phyloP scores from a whole-genome alignment of 805 yeast genomes.

The Nakazawaea holstii region DNA sequence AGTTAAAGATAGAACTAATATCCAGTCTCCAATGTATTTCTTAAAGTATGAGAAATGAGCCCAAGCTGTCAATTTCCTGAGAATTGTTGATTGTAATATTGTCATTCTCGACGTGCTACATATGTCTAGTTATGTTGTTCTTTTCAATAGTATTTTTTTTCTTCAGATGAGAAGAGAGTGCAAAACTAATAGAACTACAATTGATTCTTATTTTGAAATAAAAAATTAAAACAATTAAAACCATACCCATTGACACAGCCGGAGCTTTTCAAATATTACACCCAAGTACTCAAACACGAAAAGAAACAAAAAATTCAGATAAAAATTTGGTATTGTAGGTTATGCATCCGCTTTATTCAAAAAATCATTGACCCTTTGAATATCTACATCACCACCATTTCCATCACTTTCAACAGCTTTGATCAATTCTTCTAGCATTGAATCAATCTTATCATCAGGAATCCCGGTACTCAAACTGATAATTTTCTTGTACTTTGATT shows the following conservation, averaged over 20 bases:
- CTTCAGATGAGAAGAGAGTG: no score
- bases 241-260: no score
- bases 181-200: no score
- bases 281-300: background rate
- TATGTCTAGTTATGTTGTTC: background rate
- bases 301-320: background rate
- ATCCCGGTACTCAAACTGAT: conserved; percentile 89
- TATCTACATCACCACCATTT: conserved; percentile 46
- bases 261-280: background rate
- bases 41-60: background rate
- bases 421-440: conserved; percentile 74
- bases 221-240: no score
- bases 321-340: background rate
- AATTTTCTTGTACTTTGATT: conserved; percentile 78
- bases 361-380: conserved; percentile 50
- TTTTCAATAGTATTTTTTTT: background rate
- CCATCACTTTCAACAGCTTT: conserved; percentile 89
- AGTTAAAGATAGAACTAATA: background rate
- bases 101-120: background rate
- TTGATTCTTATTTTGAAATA: no score
- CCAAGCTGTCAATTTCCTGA: background rate
- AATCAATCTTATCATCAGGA: conserved; percentile 73
- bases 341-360: conserved; percentile 38
- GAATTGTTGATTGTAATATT: background rate
- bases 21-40: conserved; percentile 5